phyloP scores from a whole-genome alignment of 441 rosid species.

The Lepidium campestre region DNA sequence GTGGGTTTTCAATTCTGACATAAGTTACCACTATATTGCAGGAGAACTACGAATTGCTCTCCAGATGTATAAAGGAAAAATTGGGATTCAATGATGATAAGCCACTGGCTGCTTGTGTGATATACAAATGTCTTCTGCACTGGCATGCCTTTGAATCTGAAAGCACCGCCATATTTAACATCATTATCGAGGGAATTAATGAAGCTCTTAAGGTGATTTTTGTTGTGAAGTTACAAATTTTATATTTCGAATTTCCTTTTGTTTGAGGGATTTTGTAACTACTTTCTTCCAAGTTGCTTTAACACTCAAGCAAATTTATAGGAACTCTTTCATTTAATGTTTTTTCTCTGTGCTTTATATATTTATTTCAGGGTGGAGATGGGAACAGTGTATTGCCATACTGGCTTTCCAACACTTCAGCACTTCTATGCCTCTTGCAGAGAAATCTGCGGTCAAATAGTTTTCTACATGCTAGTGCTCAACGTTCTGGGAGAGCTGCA shows the following conservation, averaged over 20 bases:
- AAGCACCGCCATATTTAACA: conserved; percentile 83
- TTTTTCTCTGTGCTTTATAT: conserved; percentile 6
- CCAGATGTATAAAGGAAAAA: conserved; percentile 81
- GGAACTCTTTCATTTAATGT: neutral
- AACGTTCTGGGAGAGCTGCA: conserved; percentile 67
- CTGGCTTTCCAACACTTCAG: conserved; percentile 91
- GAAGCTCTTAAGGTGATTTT: conserved; percentile 69
- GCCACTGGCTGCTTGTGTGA: conserved; percentile 88
- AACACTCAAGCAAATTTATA: neutral
- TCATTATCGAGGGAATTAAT: conserved; percentile 83
- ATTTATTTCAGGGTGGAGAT: conserved; percentile 64
- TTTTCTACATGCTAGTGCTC: conserved; percentile 54
- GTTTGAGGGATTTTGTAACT: neutral
- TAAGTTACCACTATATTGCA: conserved; percentile 30
- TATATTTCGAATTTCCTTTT: conserved; percentile 2
- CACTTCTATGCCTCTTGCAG: conserved; percentile 92
- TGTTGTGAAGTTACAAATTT: conserved; percentile 12
- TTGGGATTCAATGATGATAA: conserved; percentile 76
- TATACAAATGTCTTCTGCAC: conserved; percentile 85
- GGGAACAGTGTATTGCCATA: conserved; percentile 70
- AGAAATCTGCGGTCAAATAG: conserved; percentile 80
- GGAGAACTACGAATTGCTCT: conserved; percentile 89
- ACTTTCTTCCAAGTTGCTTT: neutral
- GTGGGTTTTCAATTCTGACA: conserved; percentile 1
- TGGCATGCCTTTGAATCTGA: conserved; percentile 98